Percentiles rank a stretch among this genome's conserved stretches.
These are phyloP conservation scores for Pseudogymnoascus sp. DNA, from an alignment of 2,329 filamentous ascomycete genomes.

Conservation along the genomic window DNA sequence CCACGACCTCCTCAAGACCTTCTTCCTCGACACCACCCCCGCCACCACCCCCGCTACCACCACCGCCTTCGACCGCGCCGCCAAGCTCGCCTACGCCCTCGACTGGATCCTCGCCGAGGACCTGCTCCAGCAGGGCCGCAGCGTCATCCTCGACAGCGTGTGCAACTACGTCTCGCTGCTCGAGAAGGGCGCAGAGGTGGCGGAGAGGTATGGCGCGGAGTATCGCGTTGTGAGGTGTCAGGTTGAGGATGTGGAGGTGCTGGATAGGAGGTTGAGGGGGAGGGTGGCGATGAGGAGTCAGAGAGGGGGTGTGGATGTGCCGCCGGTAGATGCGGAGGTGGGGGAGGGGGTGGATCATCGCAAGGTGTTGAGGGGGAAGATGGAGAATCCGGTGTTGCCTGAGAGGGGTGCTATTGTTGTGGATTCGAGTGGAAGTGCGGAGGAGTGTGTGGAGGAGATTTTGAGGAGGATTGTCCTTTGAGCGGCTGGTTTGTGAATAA, in stretches of 20 bases:
- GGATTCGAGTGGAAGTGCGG: constrained; percentile 19
- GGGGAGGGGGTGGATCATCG: constrained; percentile 12
- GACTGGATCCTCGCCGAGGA: constrained; percentile 31
- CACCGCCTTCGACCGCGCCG: constrained; percentile 26
- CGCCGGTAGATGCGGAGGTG: constrained; percentile 18
- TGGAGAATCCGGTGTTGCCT: constrained; percentile 26
- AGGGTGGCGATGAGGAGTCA: constrained; percentile 27
- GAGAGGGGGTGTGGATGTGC: constrained; percentile 21
- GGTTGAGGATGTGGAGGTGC: constrained; percentile 25
- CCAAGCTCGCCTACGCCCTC: constrained; percentile 27
- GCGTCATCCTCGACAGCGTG: constrained; percentile 32
- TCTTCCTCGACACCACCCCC: constrained; percentile 24
- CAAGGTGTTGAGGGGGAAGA: constrained; percentile 24
- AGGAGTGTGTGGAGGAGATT: constrained; percentile 18
- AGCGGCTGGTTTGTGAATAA: neutral
- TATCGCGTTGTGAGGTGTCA: constrained; percentile 30
- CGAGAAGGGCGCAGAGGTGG: constrained; percentile 25
- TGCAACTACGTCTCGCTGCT: constrained; percentile 30
- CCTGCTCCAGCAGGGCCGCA: constrained; percentile 28
- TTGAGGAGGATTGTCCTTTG: constrained; percentile 17
- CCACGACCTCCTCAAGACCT: constrained; percentile 31
- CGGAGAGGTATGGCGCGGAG: constrained; percentile 15
- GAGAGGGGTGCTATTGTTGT: constrained; percentile 19
- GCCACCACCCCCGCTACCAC: constrained; percentile 22
- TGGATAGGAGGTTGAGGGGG: constrained; percentile 24